These are phyloP conservation scores for Prunus dulcis DNA, from an alignment of 306 rosid genomes.

Conservation along the genomic window DNA sequence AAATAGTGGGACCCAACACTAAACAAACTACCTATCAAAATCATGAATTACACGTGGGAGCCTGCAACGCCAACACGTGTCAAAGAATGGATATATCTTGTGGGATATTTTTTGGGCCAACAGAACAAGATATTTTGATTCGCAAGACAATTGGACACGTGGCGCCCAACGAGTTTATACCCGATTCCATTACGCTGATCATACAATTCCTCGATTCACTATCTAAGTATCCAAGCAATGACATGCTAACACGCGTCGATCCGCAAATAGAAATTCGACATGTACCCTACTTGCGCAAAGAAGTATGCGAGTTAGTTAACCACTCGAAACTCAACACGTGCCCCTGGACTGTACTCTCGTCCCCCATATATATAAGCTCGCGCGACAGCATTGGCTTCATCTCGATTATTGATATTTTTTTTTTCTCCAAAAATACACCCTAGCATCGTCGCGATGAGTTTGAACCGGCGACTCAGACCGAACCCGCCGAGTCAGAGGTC, in stretches of 20 bases:
- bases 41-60: conserved; percentile 15
- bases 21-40: too few relatives aligned
- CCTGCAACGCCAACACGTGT: conserved; percentile 16
- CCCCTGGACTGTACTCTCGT: accelerated
- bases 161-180: background rate
- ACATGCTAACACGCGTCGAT: conserved; percentile 14
- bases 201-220: background rate
- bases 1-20: background rate
- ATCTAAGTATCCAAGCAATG: background rate
- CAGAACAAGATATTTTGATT: conserved; percentile 33
- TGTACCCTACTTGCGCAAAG: background rate
- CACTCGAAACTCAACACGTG: conserved; percentile 13
- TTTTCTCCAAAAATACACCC: background rate
- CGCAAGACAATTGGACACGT: conserved; percentile 8
- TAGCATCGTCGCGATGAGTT: conserved; percentile 20
- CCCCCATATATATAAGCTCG: background rate
- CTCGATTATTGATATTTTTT: background rate
- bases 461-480: conserved; percentile 23
- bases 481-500: conserved; percentile 23
- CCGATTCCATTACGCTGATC: background rate
- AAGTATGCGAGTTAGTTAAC: background rate
- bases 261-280: background rate
- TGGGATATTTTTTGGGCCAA: conserved; percentile 7
- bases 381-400: background rate
- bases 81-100: background rate